Evolutionary conservation across 371 early-diverging fungal species (phyloP).

Genomic region (Coemansia sp.): DNA sequence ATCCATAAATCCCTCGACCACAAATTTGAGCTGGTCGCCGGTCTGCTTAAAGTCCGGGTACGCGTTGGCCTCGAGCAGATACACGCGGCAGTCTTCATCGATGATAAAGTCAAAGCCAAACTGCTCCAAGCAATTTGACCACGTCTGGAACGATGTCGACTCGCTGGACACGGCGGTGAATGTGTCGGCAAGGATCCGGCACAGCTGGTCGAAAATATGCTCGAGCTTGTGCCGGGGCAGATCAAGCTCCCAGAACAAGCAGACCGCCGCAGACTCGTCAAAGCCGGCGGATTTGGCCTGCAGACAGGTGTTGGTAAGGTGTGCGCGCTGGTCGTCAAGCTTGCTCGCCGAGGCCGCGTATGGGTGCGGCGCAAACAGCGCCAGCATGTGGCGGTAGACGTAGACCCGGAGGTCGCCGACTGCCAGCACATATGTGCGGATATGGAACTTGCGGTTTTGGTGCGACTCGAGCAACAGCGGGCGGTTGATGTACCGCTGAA

Average conservation of each 20-base stretch:
- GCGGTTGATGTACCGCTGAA: constrained; percentile 64
- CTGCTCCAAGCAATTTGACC: constrained; percentile 67
- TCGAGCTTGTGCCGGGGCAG: constrained; percentile 48
- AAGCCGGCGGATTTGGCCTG: constrained; percentile 59
- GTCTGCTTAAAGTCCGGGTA: constrained; percentile 78
- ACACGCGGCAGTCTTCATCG: constrained; percentile 57
- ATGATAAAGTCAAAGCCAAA: constrained; percentile 74
- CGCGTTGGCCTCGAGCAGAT: constrained; percentile 70
- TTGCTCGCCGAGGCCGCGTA: constrained; percentile 51
- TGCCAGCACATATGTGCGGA: constrained; percentile 69
- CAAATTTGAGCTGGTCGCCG: constrained; percentile 56
- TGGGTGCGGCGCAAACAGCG: constrained; percentile 62
- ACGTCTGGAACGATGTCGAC: constrained; percentile 67
- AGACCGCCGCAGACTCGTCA: constrained; percentile 61
- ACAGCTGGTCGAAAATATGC: constrained; percentile 61
- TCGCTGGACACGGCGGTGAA: constrained; percentile 65
- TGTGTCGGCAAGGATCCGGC: constrained; percentile 57
- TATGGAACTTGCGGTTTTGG: constrained; percentile 64
- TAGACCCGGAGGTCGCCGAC: constrained; percentile 66
- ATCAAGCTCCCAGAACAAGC: constrained; percentile 62
- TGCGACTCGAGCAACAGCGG: constrained; percentile 59
- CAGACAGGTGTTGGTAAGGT: constrained; percentile 73
- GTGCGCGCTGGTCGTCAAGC: constrained; percentile 57
- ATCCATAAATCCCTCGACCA: constrained; percentile 64
- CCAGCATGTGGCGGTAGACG: constrained; percentile 67